Evolutionary conservation across 768 basidiomycete genomes (phyloP).

Genomic region (Tulasnella sp.): DNA sequence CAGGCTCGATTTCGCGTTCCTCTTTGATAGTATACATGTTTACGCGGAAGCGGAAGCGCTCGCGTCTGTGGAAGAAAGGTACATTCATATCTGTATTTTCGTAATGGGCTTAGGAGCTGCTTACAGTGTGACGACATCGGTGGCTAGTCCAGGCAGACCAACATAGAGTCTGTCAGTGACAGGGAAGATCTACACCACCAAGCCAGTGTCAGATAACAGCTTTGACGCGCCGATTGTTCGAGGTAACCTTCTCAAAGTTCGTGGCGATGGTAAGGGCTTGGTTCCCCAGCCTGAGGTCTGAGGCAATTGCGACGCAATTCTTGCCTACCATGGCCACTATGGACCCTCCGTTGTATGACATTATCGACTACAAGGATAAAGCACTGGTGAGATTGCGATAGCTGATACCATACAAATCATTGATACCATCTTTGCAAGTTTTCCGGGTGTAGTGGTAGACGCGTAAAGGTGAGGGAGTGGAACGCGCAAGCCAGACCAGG

Average conservation of each 20-base stretch:
- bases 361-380: constrained; percentile 59
- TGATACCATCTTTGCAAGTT: not conserved
- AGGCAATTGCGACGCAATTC: constrained; percentile 97
- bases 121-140: constrained; percentile 89
- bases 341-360: constrained; percentile 96
- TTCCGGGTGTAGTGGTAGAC: not conserved
- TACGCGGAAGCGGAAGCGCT: constrained; percentile 86
- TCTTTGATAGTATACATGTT: constrained; percentile 99
- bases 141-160: constrained; percentile 87
- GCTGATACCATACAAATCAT: not conserved
- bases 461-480: not conserved
- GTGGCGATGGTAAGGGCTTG: constrained; percentile 80
- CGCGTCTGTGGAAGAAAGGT: constrained; percentile 54
- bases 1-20: constrained; percentile 92
- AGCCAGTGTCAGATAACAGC: not conserved
- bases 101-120: constrained; percentile 26
- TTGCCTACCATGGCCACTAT: constrained; percentile 99
- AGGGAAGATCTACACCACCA: constrained; percentile 73
- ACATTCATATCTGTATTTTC: not conserved
- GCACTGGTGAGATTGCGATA: not conserved
- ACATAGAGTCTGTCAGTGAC: constrained; percentile 88
- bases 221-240: not conserved
- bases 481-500: constrained; percentile 27
- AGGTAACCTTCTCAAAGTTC: constrained; percentile 87
- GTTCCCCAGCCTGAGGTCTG: constrained; percentile 86